A percentile compares a stretch with the other conserved stretches of the same genome.
phyloP scores from a whole-genome alignment of 2,329 filamentous ascomycete genomes.

The Fusarium aywerte region DNA sequence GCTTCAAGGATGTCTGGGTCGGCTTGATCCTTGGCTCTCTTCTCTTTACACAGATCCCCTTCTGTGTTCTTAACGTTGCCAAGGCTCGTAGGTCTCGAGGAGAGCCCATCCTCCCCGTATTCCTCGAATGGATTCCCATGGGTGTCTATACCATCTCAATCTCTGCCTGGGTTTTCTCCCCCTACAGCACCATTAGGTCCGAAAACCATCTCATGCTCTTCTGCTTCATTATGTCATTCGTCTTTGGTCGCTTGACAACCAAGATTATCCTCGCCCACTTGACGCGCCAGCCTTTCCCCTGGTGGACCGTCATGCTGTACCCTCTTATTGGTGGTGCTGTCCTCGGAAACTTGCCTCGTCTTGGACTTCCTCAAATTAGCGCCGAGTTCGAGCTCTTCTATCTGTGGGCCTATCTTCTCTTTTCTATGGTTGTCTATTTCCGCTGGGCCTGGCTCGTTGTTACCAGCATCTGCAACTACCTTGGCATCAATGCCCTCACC shows the following conservation, averaged over 20 bases:
- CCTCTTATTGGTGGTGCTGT: conserved; percentile 88
- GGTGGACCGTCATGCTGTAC: conserved; percentile 91
- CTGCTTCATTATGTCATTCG: conserved; percentile 93
- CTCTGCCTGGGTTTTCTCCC: conserved; percentile 87
- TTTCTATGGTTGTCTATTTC: conserved; percentile 87
- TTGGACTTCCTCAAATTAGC: conserved; percentile 76
- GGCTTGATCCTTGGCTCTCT: conserved; percentile 73
- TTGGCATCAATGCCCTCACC: conserved; percentile 94
- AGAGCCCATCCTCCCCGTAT: conserved; percentile 81
- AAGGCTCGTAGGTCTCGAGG: conserved; percentile 76
- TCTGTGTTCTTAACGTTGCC: conserved; percentile 88
- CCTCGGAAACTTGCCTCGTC: conserved; percentile 81
- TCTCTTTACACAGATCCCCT: conserved; percentile 81
- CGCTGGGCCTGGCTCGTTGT: conserved; percentile 94
- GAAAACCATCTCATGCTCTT: conserved; percentile 93
- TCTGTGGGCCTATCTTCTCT: conserved; percentile 83
- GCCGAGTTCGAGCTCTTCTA: conserved; percentile 79
- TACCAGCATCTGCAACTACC: conserved; percentile 87
- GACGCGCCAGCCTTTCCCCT: conserved; percentile 92
- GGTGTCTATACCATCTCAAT: conserved; percentile 79
- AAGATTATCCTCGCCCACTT: conserved; percentile 98
- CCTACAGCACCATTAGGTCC: conserved; percentile 80
- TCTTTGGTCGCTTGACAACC: conserved; percentile 97
- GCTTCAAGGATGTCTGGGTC: conserved; percentile 91
- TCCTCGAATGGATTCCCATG: conserved; percentile 95